Base-by-base conservation (phyloP, 2,329 filamentous ascomycete species). In the Calonectria pteridis region DNA sequence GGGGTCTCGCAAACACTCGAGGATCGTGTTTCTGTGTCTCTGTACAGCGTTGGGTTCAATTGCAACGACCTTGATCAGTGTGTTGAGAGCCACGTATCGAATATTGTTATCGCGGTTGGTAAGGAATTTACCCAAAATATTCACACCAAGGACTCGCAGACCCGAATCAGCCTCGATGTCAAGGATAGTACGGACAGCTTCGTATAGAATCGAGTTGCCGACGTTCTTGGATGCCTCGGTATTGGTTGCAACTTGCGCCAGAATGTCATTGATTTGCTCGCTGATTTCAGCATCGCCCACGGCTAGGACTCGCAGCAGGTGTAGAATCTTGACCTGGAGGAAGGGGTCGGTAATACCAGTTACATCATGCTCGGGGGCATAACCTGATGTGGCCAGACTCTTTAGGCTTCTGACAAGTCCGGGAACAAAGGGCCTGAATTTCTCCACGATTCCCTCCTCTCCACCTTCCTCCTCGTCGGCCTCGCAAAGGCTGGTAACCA, bases 41-140 rank as follows among this genome's bases (percentile, higher is more conserved):
- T 99, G 97, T 2, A 99, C 97, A 4, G 97, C 97, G 83, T 98
- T 98, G 18, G 97, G 97, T 84, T 99, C 97, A 63, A 99, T 96
- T 5, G 97, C 97, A 59, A 99, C 97, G 23, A 99, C 97, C 85
- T 98, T 98, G 86, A 98, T 97, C 64, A 99, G 88, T 0, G 97
- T 99, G 85, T 99, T 99, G 66, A 99, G 89, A 23, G 97, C 97
- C 66, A 99, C 97, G 82, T 99, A 99, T 84, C 97, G 94, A 81
- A 99, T 99, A 83, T 99, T 99, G 89, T 99, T 99, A 86, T 99
- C 97, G 79, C 96, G 93, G 87, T 99, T 99, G n/a, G 96, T 93
- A 75, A 99, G 87, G 86, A 99, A 99, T 84, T 98, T 99, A 83
- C 97, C 97, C 29, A 99, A 91, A 77, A 99, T 99, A 83, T 99